Conservation (phyloP, 345 rosid genomes). For the Lepidium didymum region DNA sequence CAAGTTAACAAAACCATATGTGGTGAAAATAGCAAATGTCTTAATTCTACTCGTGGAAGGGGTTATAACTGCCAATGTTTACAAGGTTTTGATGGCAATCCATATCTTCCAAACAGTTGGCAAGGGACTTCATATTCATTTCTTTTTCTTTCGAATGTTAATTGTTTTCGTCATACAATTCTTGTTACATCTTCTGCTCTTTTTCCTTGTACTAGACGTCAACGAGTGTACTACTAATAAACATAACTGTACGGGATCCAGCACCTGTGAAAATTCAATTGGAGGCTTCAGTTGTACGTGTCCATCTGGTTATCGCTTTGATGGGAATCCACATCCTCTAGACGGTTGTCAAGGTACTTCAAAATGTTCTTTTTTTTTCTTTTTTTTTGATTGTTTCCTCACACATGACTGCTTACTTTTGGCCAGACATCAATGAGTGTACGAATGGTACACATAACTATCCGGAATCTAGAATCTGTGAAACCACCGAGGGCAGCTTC, state of each 20-base stretch:
- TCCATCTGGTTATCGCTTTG: neutral
- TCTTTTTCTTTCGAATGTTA: neutral
- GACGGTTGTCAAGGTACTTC: too few relatives aligned
- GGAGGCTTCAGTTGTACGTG: slow-evolving; percentile 35
- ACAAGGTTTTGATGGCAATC: neutral
- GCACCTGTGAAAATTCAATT: neutral
- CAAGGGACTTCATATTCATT: neutral
- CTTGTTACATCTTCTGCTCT: neutral
- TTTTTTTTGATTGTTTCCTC: too few relatives aligned
- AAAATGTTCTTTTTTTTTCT: too few relatives aligned
- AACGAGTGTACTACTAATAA: neutral
- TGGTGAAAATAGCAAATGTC: neutral
- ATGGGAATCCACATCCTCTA: too few relatives aligned
- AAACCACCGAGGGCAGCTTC: neutral
- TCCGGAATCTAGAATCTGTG: neutral
- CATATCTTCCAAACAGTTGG: neutral
- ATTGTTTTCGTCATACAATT: neutral
- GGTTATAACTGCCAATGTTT: neutral
- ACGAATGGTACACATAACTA: neutral
- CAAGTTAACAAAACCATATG: neutral
- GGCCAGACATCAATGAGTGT: slow-evolving; percentile 4
- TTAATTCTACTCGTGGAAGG: neutral
- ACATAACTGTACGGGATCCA: neutral
- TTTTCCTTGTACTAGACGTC: neutral
- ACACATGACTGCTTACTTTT: too few relatives aligned